These are phyloP conservation scores for Scolecobasidium constrictum DNA, from an alignment of 2,329 filamentous ascomycete genomes.

Conservation along the genomic window DNA sequence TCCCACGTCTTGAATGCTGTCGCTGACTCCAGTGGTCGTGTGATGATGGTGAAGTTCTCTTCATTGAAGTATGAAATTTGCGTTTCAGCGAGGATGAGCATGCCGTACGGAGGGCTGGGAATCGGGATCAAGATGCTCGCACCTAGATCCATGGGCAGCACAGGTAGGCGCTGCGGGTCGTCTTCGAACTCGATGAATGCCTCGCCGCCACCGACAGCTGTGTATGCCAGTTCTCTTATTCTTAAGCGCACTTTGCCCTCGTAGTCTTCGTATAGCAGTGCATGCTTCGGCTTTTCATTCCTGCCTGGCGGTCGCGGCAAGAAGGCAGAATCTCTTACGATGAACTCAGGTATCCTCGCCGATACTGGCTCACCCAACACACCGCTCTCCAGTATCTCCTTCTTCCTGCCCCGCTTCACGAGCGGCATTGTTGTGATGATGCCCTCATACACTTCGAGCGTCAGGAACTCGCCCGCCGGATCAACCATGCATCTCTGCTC, in stretches of 20 bases:
- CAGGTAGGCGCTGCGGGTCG: constrained; percentile 39
- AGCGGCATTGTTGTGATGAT: constrained; percentile 55
- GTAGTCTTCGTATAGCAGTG: constrained; percentile 54
- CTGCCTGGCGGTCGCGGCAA: constrained; percentile 34
- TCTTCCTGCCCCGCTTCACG: constrained; percentile 40
- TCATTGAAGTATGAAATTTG: constrained; percentile 79
- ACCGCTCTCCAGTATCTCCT: constrained; percentile 39
- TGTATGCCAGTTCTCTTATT: constrained; percentile 43
- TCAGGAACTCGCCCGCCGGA: constrained; percentile 59
- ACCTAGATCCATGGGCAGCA: constrained; percentile 35
- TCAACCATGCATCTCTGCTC: constrained; percentile 78
- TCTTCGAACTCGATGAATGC: constrained; percentile 43
- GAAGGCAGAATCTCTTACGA: constrained; percentile 56
- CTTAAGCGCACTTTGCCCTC: constrained; percentile 44
- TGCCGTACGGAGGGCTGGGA: constrained; percentile 41
- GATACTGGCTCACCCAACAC: constrained; percentile 48
- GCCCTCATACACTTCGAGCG: constrained; percentile 57
- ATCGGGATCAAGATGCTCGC: constrained; percentile 53
- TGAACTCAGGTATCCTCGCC: constrained; percentile 54
- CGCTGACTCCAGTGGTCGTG: constrained; percentile 56
- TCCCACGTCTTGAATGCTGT: constrained; percentile 91
- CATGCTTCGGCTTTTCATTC: constrained; percentile 44
- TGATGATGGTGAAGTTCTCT: constrained; percentile 54
- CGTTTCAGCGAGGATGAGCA: constrained; percentile 45
- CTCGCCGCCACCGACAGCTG: constrained; percentile 32